Evolutionary conservation across 495 filamentous ascomycete species (phyloP).

Genomic region (Annulohypoxylon moriforme): DNA sequence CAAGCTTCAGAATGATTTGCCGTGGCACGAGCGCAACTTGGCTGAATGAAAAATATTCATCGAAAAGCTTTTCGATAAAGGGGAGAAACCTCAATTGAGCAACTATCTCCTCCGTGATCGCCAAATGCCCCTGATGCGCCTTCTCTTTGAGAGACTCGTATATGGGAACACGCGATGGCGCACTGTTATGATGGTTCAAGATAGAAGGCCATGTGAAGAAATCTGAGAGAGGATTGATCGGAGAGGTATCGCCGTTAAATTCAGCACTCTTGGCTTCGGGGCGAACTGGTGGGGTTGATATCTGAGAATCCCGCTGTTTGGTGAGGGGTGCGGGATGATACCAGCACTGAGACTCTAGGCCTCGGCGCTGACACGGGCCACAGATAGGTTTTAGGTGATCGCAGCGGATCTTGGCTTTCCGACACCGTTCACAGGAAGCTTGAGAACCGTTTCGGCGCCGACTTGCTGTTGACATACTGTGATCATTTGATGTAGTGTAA

Average conservation of each 20-base stretch:
- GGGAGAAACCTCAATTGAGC: not conserved
- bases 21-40: conserved; percentile 12
- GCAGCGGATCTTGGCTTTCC: conserved; percentile 16
- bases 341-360: conserved; percentile 19
- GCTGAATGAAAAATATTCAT: conserved; percentile 8
- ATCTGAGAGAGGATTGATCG: not conserved
- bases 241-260: not conserved
- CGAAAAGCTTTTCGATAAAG: not conserved
- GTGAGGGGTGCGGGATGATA: conserved; percentile 19
- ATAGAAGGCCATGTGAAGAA: conserved; percentile 1
- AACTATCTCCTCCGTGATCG: not conserved
- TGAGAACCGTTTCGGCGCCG: conserved; percentile 19
- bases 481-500: not conserved
- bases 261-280: not conserved
- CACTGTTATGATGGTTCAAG: not conserved
- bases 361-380: conserved; percentile 8
- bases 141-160: not conserved
- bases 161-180: not conserved
- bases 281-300: not conserved
- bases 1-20: conserved; percentile 5
- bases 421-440: conserved; percentile 21
- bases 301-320: not conserved
- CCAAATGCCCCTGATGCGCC: not conserved
- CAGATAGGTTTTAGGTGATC: conserved; percentile 8
- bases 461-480: conserved; percentile 7